Evolutionary conservation across 495 filamentous ascomycete genomes (phyloP), one percentile per base, ranked within the genome.

Genomic region (Jackrogersella multiformis): DNA sequence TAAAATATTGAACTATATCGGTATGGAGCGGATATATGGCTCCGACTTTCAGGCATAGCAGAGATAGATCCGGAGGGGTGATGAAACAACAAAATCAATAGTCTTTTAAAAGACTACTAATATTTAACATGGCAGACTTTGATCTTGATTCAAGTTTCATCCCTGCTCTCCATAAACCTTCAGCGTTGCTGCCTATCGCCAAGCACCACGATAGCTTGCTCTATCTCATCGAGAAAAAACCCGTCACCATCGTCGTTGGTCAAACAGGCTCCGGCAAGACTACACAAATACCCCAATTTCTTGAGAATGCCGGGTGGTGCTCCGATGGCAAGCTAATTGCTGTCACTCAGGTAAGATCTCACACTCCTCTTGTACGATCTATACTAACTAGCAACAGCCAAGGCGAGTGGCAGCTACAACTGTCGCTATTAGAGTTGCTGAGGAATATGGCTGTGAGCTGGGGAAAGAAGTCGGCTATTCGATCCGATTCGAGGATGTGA

Each of bases 391-490:
- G 44, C 24, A 44, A 55, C 44, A 97, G 91, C 95, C 95, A 26
- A 88, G 95, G 15, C 85, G 96, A 68, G 92, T 99, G 41, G 95
- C 95, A 66, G 95, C 93, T 39, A 96, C 92, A 8, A 96, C 93
- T 6, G 92, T 99, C 32, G 95, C 96, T 41, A 84, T 88, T 10
- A 82, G 95, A 73, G 95, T 99, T 15, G 96, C 95, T 3, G 91
- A 97, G 66, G 95, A 99, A 77, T 90, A 93, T 85, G 89, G 93
- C 9, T 92, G 92, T 74, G 89, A 94, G 68, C 68, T 99, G 18
- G 96, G 95, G 15, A 92, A 97, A 78, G 92, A 97, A 77, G 93
- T 98, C 55, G 96, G 96, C 45, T 98, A 97, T 74, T 93, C 93
- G 18, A 97, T 98, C 63, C 86, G 95, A 54, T 99, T 99, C 74